Conservation (phyloP, 257 asterid species). For the Lycium barbarum region DNA sequence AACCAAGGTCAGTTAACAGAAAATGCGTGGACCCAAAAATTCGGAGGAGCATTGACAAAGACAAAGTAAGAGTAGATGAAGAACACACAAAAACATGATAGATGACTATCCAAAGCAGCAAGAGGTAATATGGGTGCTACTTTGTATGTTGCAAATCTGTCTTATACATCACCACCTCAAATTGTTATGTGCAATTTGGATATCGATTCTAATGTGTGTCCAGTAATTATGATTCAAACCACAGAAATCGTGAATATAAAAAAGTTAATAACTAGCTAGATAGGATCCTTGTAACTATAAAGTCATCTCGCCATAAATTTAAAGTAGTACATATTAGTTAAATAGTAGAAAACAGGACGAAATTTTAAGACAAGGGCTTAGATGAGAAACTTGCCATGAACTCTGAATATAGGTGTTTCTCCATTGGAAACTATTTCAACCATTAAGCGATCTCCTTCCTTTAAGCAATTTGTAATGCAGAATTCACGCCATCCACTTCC, state of each 20-base stretch:
- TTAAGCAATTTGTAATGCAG: background rate
- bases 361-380: conserved; percentile 16
- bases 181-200: background rate
- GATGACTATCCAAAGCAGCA: background rate
- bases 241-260: background rate
- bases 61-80: background rate
- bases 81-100: background rate
- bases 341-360: conserved; percentile 8
- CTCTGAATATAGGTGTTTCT: background rate
- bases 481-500: conserved; percentile 17
- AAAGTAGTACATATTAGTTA: background rate
- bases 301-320: background rate
- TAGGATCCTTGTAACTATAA: background rate
- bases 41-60: background rate
- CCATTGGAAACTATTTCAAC: conserved; percentile 19
- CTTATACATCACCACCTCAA: background rate
- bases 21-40: background rate
- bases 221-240: background rate
- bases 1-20: conserved; percentile 7
- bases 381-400: conserved; percentile 20
- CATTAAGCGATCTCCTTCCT: conserved; percentile 12
- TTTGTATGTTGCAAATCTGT: background rate
- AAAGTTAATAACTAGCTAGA: background rate
- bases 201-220: background rate
- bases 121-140: background rate